A percentile compares a stretch with the other conserved stretches of the same genome.
Evolutionary conservation across 1,139 yeast species (phyloP).

Genomic region (Protomyces inundatus): DNA sequence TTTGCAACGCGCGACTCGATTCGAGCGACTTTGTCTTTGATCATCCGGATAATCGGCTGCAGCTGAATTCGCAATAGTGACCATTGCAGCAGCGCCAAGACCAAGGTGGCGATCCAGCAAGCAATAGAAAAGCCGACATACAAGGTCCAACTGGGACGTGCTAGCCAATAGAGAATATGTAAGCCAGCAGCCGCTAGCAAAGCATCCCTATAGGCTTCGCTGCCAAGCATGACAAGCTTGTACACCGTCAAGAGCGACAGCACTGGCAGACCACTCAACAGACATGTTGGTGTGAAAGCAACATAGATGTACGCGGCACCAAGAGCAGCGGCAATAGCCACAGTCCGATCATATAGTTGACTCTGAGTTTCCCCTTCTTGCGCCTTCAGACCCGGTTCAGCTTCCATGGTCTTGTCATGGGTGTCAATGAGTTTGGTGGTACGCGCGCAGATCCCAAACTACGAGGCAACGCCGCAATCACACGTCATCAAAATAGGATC

Average conservation of each 20-base stretch:
- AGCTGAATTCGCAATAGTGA: background rate
- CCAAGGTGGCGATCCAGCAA: background rate
- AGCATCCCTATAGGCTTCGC: background rate
- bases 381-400: no score
- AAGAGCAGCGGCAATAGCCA: background rate
- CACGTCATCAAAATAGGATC: no score
- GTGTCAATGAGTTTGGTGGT: no score
- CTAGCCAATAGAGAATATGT: constrained; percentile 1
- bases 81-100: background rate
- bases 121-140: background rate
- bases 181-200: background rate
- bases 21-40: background rate
- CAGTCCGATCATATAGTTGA: no score
- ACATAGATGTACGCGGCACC: constrained; percentile 10
- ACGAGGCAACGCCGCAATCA: no score
- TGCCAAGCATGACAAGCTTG: background rate
- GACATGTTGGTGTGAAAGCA: constrained; percentile 2
- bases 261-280: constrained; percentile 10
- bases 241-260: background rate
- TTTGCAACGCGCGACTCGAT: constrained; percentile 1
- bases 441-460: no score
- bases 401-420: no score
- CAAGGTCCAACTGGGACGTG: constrained; percentile 2
- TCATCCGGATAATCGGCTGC: background rate
- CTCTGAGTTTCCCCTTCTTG: no score